Evolutionary conservation across 129 eudicot genomes (phyloP), one percentile per base, ranked within the genome.

Genomic region (Kitagawia praeruptora): DNA sequence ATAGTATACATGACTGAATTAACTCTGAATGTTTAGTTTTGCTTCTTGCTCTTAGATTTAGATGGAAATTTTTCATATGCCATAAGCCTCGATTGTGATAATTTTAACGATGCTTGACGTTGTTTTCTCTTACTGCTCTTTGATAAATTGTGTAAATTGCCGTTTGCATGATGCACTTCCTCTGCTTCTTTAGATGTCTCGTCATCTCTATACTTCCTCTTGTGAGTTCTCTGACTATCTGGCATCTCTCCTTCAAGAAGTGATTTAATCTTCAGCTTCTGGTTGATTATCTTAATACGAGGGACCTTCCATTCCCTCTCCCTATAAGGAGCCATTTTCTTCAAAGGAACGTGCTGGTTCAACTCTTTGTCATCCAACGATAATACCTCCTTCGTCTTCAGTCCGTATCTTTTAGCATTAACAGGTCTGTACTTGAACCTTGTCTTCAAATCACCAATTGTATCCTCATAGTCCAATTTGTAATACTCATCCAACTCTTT

Each of bases 311-410:
- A 94, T 70, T 91, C 97, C 47, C 87, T 84, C 67, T 94, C 97
- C 80, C 88, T 85, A 34, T 94, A 94, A 37, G 98, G 88, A 15
- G 98, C 98, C 77, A 94, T 18, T 80, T 94, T 94, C 87, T 91
- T 94, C 78, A 92, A 82, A 37, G 98, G 83, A 77, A 93, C 87
- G 44, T 84, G 85, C 72, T 91, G 97, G 85, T 93, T 93, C 80
- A 93, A 85, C 67, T 93, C 98, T 82, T 92, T 90, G 44, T 92
- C 97, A 76, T 92, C 98, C 80, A 89, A 75, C 51, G 28, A 19
- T 14, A 95, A 42, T 47, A 95, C 78, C 13, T 95, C 97, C 70
- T 69, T 82, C 0, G 94, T 48, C 63, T 58, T 89, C 49, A 95
- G 75, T 48, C 96, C 97, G 54, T 81, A 95, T 45, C 79, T 81